Evolutionary conservation across 1,284 basidiomycete species (phyloP).

Genomic region (Schizopora paradoxa): DNA sequence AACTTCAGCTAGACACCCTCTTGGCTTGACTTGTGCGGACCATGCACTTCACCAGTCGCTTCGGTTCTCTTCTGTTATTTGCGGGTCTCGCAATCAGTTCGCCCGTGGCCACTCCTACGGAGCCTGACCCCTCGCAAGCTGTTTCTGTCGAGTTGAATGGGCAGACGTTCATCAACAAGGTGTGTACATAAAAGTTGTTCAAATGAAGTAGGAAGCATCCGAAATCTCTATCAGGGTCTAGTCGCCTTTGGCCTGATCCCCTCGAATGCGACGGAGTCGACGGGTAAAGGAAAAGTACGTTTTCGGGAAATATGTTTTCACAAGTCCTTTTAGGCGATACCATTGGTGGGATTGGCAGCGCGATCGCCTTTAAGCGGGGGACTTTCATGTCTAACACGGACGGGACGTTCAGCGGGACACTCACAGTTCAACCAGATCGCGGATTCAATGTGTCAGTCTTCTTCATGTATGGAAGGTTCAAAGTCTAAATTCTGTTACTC

Average conservation of each 20-base stretch:
- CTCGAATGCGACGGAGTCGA: constrained; percentile 33
- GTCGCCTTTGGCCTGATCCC: constrained; percentile 36
- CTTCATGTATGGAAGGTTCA: background rate
- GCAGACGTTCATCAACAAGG: constrained; percentile 21
- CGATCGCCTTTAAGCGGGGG: constrained; percentile 30
- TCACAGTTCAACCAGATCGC: constrained; percentile 44
- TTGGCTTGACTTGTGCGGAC: too few relatives aligned
- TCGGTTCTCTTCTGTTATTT: constrained; percentile 4
- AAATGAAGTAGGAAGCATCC: background rate
- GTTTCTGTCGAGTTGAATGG: constrained; percentile 17
- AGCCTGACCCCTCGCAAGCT: constrained; percentile 14
- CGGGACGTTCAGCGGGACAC: constrained; percentile 36
- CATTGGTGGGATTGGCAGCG: constrained; percentile 34
- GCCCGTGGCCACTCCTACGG: background rate
- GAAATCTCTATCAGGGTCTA: constrained; percentile 26
- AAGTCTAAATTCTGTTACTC: background rate
- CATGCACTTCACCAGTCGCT: too few relatives aligned
- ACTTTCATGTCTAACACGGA: constrained; percentile 25
- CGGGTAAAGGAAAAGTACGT: constrained; percentile 21
- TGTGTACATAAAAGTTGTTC: constrained; percentile 1
- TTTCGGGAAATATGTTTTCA: constrained; percentile 7
- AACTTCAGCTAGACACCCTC: background rate
- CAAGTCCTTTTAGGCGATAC: constrained; percentile 28
- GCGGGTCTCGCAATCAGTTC: background rate
- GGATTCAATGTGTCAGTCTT: constrained; percentile 37